Evolutionary conservation across 2,329 filamentous ascomycete genomes (phyloP), one percentile per base, ranked within the genome.

Genomic region (Gliomastix tumulicola): DNA sequence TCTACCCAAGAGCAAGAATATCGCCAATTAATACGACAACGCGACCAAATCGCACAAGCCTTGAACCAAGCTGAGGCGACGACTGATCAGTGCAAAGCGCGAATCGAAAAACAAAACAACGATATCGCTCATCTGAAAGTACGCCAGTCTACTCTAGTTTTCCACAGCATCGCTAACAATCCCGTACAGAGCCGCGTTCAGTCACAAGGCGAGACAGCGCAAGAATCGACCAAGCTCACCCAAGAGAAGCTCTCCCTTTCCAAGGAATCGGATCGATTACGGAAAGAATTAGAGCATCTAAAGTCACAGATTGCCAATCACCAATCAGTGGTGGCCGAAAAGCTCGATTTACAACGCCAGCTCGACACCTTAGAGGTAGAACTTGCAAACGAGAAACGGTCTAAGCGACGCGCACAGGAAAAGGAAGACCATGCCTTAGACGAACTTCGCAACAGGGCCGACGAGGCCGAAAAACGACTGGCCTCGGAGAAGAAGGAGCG

Each of bases 271-370:
- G 64, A 67, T 20, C 54, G 65, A 7, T 51, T 79, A 10, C 71
- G 71, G 42, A 73, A 71, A 18, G 73, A 79, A 46, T 45, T 77
- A 13, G 71, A 78, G 28, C 71, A 77, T 38, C 59, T 79, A 19
- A 63, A 65, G 44, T 67, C 71, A 3, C 73, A 78, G 48, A 55
- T 78, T 10, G 52, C 63, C 20, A 66, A 70, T 12, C 78, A 89
- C 37, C 80, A 88, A 50, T 71, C 74, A 3, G 65, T 86, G 10
- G 66, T 94, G 13, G 69, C 82, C 2, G 88, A 94, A 53, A 95
- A 94, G 56, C 68, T 90, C 32, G 73, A 82, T 3, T 62, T 96
- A 12, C 82, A 92, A 53, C 80, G 84, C 32, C 85, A 92, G 58
- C 59, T 95, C 20, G 82, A 74, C 50, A 79, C 82, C 3, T 59